Percentiles rank a stretch among this genome's conserved stretches.
Conservation (phyloP, 148 eudicot genomes). For the Vaccinium myrtillus region DNA sequence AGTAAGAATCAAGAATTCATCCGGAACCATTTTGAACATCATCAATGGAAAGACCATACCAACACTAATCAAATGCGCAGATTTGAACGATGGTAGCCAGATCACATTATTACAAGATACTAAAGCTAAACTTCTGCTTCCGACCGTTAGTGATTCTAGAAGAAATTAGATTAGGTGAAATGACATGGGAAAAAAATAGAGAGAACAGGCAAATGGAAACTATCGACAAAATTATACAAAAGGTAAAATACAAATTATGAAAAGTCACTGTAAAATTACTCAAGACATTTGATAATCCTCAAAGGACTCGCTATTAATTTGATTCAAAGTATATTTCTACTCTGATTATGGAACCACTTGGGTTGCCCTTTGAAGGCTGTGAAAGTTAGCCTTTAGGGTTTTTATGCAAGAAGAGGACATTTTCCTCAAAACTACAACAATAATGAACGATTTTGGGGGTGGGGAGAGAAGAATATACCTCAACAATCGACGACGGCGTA, state of each 20-base stretch:
- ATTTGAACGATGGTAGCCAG: too few species aligned
- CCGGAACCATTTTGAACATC: not conserved
- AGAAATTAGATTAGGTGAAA: not conserved
- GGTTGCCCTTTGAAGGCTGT: not conserved
- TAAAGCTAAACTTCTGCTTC: not conserved
- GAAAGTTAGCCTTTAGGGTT: too few species aligned
- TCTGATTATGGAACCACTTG: not conserved
- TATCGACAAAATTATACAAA: not conserved
- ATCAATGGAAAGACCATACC: not conserved
- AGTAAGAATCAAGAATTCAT: not conserved
- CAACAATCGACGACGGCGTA: too few species aligned
- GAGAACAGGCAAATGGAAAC: not conserved
- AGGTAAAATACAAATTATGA: not conserved
- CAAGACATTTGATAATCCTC: not conserved
- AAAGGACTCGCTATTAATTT: not conserved
- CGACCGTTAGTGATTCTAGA: not conserved
- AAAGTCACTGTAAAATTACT: not conserved
- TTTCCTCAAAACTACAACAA: too few species aligned
- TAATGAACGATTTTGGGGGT: too few species aligned
- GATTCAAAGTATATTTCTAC: not conserved
- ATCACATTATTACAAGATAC: too few species aligned
- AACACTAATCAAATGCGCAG: not conserved
- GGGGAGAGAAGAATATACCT: too few species aligned
- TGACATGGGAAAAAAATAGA: not conserved
- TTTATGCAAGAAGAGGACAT: too few species aligned